phyloP scores from a whole-genome alignment of 371 early-diverging fungal genomes.

The Saksenaea vasiformis region DNA sequence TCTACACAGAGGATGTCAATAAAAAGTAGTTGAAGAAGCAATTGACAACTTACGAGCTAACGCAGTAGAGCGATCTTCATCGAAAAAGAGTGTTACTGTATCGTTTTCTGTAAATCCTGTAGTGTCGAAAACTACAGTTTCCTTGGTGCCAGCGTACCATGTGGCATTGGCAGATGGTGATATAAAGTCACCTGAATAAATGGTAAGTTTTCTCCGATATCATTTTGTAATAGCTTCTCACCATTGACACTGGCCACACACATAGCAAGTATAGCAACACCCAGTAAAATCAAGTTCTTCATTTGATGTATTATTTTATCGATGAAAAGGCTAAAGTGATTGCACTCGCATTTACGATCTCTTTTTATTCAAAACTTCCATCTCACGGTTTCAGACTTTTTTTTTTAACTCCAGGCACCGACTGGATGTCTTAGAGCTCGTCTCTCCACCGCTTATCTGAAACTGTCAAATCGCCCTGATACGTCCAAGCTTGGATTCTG shows the following conservation, averaged over 20 bases:
- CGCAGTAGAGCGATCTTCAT: constrained; percentile 20
- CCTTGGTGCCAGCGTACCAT: constrained; percentile 15
- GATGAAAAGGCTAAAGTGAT: neutral
- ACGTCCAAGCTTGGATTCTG: constrained; percentile 47
- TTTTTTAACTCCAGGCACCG: constrained; percentile 8
- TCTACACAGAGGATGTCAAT: constrained; percentile 1
- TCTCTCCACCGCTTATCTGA: constrained; percentile 13
- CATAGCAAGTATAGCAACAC: neutral
- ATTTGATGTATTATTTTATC: neutral
- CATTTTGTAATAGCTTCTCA: neutral
- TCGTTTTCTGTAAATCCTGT: constrained; percentile 16
- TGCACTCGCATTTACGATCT: neutral
- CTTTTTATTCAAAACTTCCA: neutral
- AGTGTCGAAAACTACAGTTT: constrained; percentile 10
- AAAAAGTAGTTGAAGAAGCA: neutral
- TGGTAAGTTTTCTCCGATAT: neutral
- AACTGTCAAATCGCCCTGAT: constrained; percentile 23
- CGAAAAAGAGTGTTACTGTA: constrained; percentile 24
- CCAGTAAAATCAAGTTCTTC: neutral
- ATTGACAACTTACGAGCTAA: constrained; percentile 17
- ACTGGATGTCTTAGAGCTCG: constrained; percentile 7
- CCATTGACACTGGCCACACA: neutral
- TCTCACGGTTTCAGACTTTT: constrained; percentile 1
- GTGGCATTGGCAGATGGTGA: neutral
- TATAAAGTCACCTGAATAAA: neutral